These are phyloP conservation scores for Quercus wislizeni DNA, from an alignment of 306 rosid genomes.

Conservation along the genomic window DNA sequence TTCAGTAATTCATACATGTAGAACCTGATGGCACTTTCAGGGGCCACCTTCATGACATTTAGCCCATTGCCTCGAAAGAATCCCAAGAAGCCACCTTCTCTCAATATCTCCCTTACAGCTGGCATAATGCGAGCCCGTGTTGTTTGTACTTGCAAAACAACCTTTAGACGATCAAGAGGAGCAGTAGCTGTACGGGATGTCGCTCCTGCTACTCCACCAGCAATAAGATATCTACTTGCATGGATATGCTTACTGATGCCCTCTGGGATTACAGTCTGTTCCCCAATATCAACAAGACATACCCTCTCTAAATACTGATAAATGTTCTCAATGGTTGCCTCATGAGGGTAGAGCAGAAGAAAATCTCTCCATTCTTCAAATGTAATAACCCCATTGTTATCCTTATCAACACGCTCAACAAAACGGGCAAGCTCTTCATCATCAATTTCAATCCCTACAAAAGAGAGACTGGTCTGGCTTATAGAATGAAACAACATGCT, in stretches of 20 bases:
- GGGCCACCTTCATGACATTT: conserved; percentile 92
- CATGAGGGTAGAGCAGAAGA: conserved; percentile 91
- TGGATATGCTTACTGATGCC: conserved; percentile 85
- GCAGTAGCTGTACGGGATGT: conserved; percentile 95
- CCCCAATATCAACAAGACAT: conserved; percentile 93
- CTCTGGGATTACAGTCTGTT: conserved; percentile 81
- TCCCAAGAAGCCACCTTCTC: conserved; percentile 70
- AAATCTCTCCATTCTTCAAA: conserved; percentile 98
- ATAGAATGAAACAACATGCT: conserved; percentile 43
- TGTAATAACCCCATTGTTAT: conserved; percentile 87
- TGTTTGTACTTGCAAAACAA: conserved; percentile 83
- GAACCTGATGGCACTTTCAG: conserved; percentile 92
- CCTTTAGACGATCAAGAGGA: conserved; percentile 92
- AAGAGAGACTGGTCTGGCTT: conserved; percentile 53
- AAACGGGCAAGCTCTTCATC: conserved; percentile 93
- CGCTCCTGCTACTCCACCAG: conserved; percentile 95
- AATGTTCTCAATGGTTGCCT: conserved; percentile 94
- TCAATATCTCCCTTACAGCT: conserved; percentile 68
- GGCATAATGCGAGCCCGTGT: conserved; percentile 55
- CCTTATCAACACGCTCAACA: conserved; percentile 96
- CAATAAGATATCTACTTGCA: conserved; percentile 82
- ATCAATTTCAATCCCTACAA: conserved; percentile 88
- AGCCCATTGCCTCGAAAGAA: conserved; percentile 94
- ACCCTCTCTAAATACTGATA: conserved; percentile 93
- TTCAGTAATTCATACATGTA: conserved; percentile 78